Conservation (phyloP, 2,329 filamentous ascomycete species). For the Penicillium sp. region DNA sequence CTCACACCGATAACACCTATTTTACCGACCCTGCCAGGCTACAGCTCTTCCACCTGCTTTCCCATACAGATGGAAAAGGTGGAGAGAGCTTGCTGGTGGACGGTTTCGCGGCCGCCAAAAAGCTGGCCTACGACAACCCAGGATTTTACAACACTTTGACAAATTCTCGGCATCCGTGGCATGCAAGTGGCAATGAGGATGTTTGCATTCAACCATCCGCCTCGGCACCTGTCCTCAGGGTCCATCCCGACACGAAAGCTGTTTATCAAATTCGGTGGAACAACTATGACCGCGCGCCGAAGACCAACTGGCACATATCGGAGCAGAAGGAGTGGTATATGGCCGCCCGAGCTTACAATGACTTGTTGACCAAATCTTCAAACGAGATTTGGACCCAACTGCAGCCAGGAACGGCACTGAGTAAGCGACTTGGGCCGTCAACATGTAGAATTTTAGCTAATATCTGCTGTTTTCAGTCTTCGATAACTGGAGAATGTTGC, state of each 20-base stretch:
- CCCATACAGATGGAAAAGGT: constrained; percentile 66
- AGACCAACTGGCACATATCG: constrained; percentile 56
- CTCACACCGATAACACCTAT: constrained; percentile 95
- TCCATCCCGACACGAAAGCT: constrained; percentile 48
- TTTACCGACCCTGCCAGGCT: constrained; percentile 90
- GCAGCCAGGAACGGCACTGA: constrained; percentile 72
- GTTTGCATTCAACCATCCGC: constrained; percentile 74
- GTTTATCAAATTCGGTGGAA: constrained; percentile 84
- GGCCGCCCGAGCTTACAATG: constrained; percentile 74
- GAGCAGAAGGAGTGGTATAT: constrained; percentile 70
- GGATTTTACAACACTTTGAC: constrained; percentile 61
- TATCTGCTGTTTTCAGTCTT: constrained; percentile 62
- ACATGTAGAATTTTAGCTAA: background rate
- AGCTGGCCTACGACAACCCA: constrained; percentile 58
- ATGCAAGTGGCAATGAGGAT: constrained; percentile 84
- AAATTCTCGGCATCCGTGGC: constrained; percentile 65
- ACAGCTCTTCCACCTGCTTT: constrained; percentile 90
- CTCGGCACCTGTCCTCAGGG: constrained; percentile 71
- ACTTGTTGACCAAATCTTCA: constrained; percentile 64
- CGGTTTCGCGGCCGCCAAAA: constrained; percentile 71
- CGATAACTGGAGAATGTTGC: constrained; percentile 93
- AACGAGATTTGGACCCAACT: constrained; percentile 81
- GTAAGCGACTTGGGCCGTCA: constrained; percentile 51
- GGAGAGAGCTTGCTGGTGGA: constrained; percentile 84
- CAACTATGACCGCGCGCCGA: constrained; percentile 78